Evolutionary conservation across 805 yeast species (phyloP).

Genomic region (Kurtzmaniella cleridarum): DNA sequence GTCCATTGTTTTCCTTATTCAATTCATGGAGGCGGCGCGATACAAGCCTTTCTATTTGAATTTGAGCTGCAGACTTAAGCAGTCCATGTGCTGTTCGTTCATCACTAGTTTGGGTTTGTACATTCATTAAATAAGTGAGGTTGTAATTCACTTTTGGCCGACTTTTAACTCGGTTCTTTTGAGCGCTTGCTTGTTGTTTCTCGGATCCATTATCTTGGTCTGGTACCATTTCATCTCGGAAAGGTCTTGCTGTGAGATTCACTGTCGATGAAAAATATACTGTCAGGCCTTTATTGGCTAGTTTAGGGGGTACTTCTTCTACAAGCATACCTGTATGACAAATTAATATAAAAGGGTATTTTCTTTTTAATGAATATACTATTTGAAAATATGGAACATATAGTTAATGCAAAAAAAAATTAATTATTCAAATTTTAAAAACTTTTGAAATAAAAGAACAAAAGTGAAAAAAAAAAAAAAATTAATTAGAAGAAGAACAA

Average conservation of each 20-base stretch:
- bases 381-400: no score
- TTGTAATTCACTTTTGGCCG: constrained; percentile 42
- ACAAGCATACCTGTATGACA: constrained; percentile 26
- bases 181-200: constrained; percentile 1
- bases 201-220: not conserved
- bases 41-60: constrained; percentile 35
- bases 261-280: constrained; percentile 22
- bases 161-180: constrained; percentile 20
- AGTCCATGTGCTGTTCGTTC: constrained; percentile 24
- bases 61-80: constrained; percentile 36
- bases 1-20: constrained; percentile 23
- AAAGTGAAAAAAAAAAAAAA: not conserved
- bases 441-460: no score
- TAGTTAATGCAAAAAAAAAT: not conserved
- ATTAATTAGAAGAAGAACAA: no score
- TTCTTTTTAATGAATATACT: no score
- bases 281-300: constrained; percentile 13
- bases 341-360: no score
- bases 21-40: constrained; percentile 32
- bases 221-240: no score
- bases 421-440: no score
- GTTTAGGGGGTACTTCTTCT: constrained; percentile 36
- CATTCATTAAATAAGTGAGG: constrained; percentile 37
- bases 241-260: constrained; percentile 36
- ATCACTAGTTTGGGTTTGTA: constrained; percentile 31